These are phyloP conservation scores for Serendipita sp. DNA, from an alignment of 768 basidiomycete species.

Conservation along the genomic window DNA sequence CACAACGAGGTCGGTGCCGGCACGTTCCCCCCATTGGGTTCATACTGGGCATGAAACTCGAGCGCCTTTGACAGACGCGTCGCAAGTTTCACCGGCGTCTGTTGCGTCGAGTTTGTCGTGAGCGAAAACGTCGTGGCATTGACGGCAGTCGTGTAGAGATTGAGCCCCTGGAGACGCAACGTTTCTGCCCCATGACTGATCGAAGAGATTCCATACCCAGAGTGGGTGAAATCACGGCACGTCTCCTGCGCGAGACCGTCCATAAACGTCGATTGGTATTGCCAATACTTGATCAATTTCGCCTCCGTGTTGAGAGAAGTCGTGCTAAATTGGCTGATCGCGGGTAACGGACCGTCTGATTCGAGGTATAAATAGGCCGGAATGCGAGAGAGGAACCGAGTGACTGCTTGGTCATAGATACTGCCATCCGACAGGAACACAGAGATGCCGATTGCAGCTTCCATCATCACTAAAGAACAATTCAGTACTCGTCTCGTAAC, in stretches of 20 bases:
- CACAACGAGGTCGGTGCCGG: slow-evolving; percentile 1
- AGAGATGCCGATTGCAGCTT: slow-evolving; percentile 1
- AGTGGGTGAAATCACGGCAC: background rate
- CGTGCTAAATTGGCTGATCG: background rate
- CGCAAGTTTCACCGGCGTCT: background rate
- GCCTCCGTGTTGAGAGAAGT: background rate
- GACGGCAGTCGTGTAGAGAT: background rate
- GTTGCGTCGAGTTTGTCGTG: background rate
- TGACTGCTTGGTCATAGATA: background rate
- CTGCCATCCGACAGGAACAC: background rate
- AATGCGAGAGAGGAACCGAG: slow-evolving; percentile 1
- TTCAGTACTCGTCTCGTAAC: background rate
- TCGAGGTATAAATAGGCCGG: slow-evolving; percentile 5
- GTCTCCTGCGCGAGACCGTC: slow-evolving; percentile 5
- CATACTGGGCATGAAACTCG: slow-evolving; percentile 4
- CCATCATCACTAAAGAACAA: background rate
- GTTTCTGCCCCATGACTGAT: background rate
- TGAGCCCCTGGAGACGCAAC: background rate
- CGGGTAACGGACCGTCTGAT: background rate
- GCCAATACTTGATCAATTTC: slow-evolving; percentile 3
- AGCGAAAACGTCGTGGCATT: background rate
- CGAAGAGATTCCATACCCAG: slow-evolving; percentile 4
- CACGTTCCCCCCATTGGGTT: background rate
- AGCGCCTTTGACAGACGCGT: background rate
- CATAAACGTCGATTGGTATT: background rate